Base-by-base conservation (phyloP, 352 stramenopile genomes). In the Globisporangium lucens region DNA sequence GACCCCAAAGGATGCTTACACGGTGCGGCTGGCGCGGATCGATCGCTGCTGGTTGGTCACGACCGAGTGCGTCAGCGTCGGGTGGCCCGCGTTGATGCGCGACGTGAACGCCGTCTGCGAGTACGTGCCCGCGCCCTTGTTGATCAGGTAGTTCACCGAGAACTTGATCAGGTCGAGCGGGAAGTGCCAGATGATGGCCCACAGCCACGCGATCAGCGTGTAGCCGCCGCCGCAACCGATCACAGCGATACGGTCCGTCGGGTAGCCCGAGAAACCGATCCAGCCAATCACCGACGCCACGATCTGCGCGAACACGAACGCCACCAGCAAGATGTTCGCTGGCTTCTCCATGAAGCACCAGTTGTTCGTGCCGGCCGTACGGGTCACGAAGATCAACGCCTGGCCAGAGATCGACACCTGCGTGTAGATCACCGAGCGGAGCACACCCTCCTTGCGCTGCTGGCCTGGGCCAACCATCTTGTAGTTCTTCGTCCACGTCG, bases 121-220 rank as follows among this genome's bases (percentile, higher is more conserved):
- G 72, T 91, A 91, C 64, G 79, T 83, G 56, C 74, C 68, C 22
- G 43, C 29, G 13, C 73, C 73, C 73, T 86, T 86, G 66, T 75
- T 78, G 63, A 91, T 61, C 15, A 89, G 35, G 71, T 89, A 89
- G 71, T 91, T 91, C 51, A 89, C 75, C 30, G 53, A 53, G 65
- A 89, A 91, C 76, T 91, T 89, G 73, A 89, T 86, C 70, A 89
- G 22, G 74, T 91, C 80, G 57, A 91, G 77, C n/a, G 83, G 80
- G 63, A 91, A 76, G 58, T 91, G 83, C 83, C 83, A 91, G 52
- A 91, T 52, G 55, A 91, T 84, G 1, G 75, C 71, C 83, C 83
- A 91, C 38, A 89, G 55, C 83, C 83, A 91, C 6, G 77, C 83
- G 36, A 91, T 78, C 53, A 89, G 53, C 38, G 76, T 87, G 75